Percentiles rank a stretch among this genome's conserved stretches.
These are phyloP conservation scores for Ceratobasidium sp. DNA, from an alignment of 1,284 basidiomycete genomes.

Conservation along the genomic window DNA sequence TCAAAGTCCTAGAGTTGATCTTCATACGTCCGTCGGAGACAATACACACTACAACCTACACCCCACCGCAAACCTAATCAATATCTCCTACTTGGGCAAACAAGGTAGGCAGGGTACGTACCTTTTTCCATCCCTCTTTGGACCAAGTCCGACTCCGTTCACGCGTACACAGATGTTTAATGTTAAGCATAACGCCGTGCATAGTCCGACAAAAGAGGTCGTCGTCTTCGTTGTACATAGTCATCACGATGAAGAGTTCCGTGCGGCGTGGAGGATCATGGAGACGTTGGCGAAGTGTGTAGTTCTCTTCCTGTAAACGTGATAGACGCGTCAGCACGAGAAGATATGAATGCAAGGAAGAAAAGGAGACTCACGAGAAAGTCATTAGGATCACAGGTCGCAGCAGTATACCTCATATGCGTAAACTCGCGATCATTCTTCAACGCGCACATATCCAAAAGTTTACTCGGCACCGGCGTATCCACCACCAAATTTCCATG, in stretches of 20 bases:
- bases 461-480: constrained; percentile 84
- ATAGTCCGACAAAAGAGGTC: constrained; percentile 84
- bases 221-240: constrained; percentile 85
- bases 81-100: too few relatives aligned
- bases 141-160: constrained; percentile 93
- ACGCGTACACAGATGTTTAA: constrained; percentile 83
- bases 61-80: too few relatives aligned
- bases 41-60: constrained; percentile 58
- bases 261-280: constrained; percentile 65
- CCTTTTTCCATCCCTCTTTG: constrained; percentile 97
- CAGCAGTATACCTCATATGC: constrained; percentile 92
- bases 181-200: constrained; percentile 92
- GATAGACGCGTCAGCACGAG: too few relatives aligned
- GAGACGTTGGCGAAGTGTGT: constrained; percentile 76
- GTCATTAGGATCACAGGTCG: constrained; percentile 91
- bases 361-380: constrained; percentile 67
- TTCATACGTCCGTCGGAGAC: constrained; percentile 85
- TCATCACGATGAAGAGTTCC: constrained; percentile 85
- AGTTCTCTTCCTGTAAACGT: constrained; percentile 77
- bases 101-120: too few relatives aligned
- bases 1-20: constrained; percentile 86
- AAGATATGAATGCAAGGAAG: too few relatives aligned
- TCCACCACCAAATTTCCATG: constrained; percentile 92
- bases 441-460: constrained; percentile 81
- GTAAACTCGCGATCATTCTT: constrained; percentile 90